phyloP scores from a whole-genome alignment of 768 basidiomycete species.

The Auriscalpium microsporum region DNA sequence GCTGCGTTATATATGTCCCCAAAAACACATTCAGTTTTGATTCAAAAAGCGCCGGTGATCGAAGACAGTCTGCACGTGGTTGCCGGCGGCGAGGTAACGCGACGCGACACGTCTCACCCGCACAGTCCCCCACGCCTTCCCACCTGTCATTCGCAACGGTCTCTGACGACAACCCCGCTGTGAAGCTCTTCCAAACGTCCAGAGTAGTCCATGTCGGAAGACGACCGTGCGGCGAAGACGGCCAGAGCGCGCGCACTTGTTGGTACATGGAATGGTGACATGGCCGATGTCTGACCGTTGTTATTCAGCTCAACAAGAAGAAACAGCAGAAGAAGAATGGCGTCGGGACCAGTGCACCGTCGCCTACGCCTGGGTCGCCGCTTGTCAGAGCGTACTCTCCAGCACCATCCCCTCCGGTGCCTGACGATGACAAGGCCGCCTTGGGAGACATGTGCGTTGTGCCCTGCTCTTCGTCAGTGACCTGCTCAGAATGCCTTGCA shows the following conservation, averaged over 20 bases:
- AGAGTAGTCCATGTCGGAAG: conserved; percentile 37
- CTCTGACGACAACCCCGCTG: neutral
- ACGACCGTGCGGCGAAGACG: conserved; percentile 73
- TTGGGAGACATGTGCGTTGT: conserved; percentile 57
- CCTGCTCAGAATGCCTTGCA: neutral
- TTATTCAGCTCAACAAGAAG: conserved; percentile 65
- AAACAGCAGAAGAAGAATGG: conserved; percentile 66
- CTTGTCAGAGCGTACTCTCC: conserved; percentile 20
- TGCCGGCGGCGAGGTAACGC: neutral
- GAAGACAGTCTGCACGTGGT: neutral
- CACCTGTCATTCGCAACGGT: neutral
- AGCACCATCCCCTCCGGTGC: conserved; percentile 10
- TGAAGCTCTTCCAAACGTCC: neutral
- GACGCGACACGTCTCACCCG: neutral
- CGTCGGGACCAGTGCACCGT: conserved; percentile 28
- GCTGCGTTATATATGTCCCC: neutral
- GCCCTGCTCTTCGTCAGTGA: neutral
- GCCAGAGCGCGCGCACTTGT: conserved; percentile 83
- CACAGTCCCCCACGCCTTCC: neutral
- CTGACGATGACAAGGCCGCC: conserved; percentile 37
- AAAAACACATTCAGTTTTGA: neutral
- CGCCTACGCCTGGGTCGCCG: conserved; percentile 38
- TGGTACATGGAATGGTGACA: conserved; percentile 16
- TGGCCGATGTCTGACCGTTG: conserved; percentile 1
- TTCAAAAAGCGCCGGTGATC: too few relatives aligned